Percentiles rank a stretch among this genome's conserved stretches.
Conservation (phyloP, 1,284 basidiomycete species). For the Apiotrichum gracile region DNA sequence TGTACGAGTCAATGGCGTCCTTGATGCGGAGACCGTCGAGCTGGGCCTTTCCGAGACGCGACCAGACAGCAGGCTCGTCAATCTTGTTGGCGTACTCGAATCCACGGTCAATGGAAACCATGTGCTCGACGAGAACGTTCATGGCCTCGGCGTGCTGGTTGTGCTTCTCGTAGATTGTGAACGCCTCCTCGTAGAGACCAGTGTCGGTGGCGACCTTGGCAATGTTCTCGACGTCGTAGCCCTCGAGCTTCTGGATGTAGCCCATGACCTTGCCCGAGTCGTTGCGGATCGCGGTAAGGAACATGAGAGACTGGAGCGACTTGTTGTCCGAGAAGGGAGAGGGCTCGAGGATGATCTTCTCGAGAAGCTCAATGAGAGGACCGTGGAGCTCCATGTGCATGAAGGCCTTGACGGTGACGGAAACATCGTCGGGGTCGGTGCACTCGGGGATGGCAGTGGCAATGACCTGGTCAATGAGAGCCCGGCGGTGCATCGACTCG, state of each 20-base stretch:
- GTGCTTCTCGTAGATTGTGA: slow-evolving; percentile 94
- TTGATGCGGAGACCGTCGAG: slow-evolving; percentile 97
- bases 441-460: slow-evolving; percentile 94
- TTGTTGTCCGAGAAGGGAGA: slow-evolving; percentile 98
- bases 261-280: slow-evolving; percentile 98
- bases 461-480: slow-evolving; percentile 92
- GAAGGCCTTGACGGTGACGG: slow-evolving; percentile 98
- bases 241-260: slow-evolving; percentile 95
- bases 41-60: slow-evolving; percentile 95
- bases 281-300: slow-evolving; percentile 93
- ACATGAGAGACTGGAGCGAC: slow-evolving; percentile 87
- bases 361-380: slow-evolving; percentile 93
- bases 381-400: slow-evolving; percentile 94
- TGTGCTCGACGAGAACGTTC: slow-evolving; percentile 95
- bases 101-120: slow-evolving; percentile 95
- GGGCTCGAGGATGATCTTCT: slow-evolving; percentile 97
- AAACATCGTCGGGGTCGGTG: slow-evolving; percentile 98
- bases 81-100: slow-evolving; percentile 95
- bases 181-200: slow-evolving; percentile 91
- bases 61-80: slow-evolving; percentile 96
- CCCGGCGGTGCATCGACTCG: slow-evolving; percentile 87
- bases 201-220: slow-evolving; percentile 96
- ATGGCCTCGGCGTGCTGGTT: slow-evolving; percentile 90
- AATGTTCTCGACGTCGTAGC: slow-evolving; percentile 92
- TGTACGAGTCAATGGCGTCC: slow-evolving; percentile 98